phyloP scores from a whole-genome alignment of 306 rosid genomes.

The Luffa acutangula region DNA sequence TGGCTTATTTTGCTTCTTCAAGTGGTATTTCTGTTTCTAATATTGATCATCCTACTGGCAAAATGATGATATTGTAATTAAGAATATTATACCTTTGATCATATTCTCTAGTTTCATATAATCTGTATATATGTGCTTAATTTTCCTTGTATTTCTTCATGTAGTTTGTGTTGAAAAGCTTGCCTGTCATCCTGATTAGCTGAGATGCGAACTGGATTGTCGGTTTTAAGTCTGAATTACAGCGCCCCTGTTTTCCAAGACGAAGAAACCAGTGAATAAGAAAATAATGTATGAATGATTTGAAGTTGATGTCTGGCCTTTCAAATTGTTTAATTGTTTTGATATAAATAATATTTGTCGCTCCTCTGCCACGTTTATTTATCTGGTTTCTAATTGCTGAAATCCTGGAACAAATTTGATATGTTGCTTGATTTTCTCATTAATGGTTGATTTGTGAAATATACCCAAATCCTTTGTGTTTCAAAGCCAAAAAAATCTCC shows the following conservation, averaged over 20 bases:
- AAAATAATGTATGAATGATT: neutral
- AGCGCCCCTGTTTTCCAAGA: neutral
- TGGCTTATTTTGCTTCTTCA: neutral
- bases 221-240: neutral
- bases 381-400: neutral
- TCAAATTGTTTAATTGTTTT: neutral
- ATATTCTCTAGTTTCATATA: neutral
- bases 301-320: conserved; percentile 6
- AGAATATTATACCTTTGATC: neutral
- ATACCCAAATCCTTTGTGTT: neutral
- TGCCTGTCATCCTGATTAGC: neutral
- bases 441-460: neutral
- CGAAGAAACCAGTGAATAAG: conserved; percentile 3
- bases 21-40: neutral
- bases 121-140: neutral
- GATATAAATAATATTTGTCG: neutral
- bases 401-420: neutral
- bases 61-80: neutral
- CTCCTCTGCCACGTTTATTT: neutral
- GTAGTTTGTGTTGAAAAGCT: conserved; percentile 10
- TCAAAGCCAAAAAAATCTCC: neutral
- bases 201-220: neutral
- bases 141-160: neutral
- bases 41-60: neutral
- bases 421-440: neutral